Conservation (phyloP, 345 rosid species). For the Cochlearia excelsa region DNA sequence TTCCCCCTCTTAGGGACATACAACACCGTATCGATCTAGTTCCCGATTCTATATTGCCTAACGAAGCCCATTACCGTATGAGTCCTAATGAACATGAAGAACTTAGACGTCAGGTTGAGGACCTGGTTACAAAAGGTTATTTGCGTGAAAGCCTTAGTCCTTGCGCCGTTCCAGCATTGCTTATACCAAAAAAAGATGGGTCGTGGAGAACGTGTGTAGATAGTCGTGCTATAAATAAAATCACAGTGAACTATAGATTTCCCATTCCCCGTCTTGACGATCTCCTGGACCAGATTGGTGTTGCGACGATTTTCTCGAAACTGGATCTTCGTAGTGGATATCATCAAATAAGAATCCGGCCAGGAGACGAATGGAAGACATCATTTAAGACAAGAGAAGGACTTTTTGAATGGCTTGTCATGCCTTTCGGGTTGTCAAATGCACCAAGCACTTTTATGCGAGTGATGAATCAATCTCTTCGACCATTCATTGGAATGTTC, state of each 20-base stretch:
- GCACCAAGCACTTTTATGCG: neutral
- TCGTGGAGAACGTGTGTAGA: neutral
- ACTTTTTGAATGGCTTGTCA: neutral
- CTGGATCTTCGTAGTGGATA: neutral
- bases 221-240: neutral
- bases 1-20: no score
- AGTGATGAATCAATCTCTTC: neutral
- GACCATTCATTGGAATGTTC: neutral
- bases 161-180: no score
- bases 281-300: neutral
- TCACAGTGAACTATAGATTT: neutral
- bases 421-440: neutral
- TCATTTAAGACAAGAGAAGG: neutral
- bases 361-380: neutral
- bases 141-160: no score
- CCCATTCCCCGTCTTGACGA: neutral
- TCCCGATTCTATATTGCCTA: no score
- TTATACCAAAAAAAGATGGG: neutral
- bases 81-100: no score
- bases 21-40: no score
- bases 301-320: neutral
- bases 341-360: neutral
- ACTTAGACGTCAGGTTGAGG: no score
- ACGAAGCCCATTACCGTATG: no score
- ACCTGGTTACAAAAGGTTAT: no score